Evolutionary conservation across 192 early-diverging fungal genomes (phyloP).

Genomic region (Backusella tarrabulga): DNA sequence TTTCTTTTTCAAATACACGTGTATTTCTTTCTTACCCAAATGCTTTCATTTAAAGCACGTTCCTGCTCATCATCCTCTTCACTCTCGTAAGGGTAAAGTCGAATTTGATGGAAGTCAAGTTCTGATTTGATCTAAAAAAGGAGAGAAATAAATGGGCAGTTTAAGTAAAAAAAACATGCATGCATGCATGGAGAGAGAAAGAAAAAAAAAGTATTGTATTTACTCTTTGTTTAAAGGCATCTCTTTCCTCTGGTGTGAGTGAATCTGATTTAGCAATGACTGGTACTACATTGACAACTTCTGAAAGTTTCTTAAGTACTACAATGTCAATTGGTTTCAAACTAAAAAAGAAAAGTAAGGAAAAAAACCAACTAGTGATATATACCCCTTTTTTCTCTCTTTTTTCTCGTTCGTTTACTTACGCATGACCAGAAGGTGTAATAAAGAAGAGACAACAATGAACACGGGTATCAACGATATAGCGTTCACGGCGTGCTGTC

Average conservation of each 20-base stretch:
- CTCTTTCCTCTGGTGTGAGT: conserved; percentile 81
- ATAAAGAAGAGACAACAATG: conserved; percentile 97
- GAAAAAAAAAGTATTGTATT: conserved; percentile 1
- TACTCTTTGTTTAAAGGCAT: conserved; percentile 76
- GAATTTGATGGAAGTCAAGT: conserved; percentile 91
- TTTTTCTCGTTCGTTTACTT: conserved; percentile 28
- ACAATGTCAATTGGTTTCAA: conserved; percentile 88
- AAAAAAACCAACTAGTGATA: neutral
- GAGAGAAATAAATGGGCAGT: neutral
- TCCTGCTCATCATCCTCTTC: conserved; percentile 87
- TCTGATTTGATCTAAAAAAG: conserved; percentile 72
- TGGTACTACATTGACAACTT: conserved; percentile 84
- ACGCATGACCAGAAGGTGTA: conserved; percentile 92
- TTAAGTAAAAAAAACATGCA: neutral
- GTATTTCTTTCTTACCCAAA: conserved; percentile 48
- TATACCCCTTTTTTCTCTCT: neutral
- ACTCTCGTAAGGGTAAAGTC: conserved; percentile 82
- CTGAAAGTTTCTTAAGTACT: conserved; percentile 79
- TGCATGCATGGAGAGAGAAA: neutral
- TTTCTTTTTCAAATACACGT: neutral
- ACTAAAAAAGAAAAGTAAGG: conserved; percentile 34
- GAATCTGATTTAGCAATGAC: conserved; percentile 91
- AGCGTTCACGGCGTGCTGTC: conserved; percentile 79
- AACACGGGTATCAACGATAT: conserved; percentile 92
- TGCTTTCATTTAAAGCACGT: conserved; percentile 66